Conservation (phyloP, 2,329 filamentous ascomycete genomes). For the Metarhizium rileyi region DNA sequence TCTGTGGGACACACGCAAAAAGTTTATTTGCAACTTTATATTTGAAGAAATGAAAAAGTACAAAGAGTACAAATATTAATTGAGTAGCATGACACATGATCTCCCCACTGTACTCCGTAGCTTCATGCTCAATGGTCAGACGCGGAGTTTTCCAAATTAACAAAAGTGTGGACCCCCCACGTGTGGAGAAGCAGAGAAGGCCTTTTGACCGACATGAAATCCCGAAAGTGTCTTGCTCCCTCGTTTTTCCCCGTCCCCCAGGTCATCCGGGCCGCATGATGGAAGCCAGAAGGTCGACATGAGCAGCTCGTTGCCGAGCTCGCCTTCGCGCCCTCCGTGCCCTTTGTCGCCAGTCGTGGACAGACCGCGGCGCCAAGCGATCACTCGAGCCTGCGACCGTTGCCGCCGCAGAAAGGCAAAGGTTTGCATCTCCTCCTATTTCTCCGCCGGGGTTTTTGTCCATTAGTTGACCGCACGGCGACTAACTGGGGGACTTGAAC, state of each 20-base stretch:
- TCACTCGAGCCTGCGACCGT: slow-evolving; percentile 24
- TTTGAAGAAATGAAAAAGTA: no score
- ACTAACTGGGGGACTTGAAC: background rate
- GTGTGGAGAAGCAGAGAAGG: background rate
- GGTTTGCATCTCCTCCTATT: slow-evolving; percentile 12
- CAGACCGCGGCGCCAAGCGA: slow-evolving; percentile 11
- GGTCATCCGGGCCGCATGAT: background rate
- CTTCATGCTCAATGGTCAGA: background rate
- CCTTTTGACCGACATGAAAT: slow-evolving; percentile 3
- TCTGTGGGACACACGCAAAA: no score
- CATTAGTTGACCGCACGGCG: background rate
- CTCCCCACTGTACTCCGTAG: slow-evolving; percentile 1
- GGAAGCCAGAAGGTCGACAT: slow-evolving; percentile 4
- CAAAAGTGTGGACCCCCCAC: slow-evolving; percentile 6
- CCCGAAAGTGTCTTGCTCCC: slow-evolving; percentile 1
- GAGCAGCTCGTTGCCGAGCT: slow-evolving; percentile 9
- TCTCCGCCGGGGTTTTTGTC: slow-evolving; percentile 9
- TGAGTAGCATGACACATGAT: no score
- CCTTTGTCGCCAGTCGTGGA: slow-evolving; percentile 7
- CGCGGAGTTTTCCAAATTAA: slow-evolving; percentile 7
- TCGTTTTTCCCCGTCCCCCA: background rate
- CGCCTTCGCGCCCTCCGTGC: slow-evolving; percentile 11
- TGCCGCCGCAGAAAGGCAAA: slow-evolving; percentile 28
- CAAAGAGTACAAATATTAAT: no score
- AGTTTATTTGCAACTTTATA: no score